A percentile compares a stretch with the other conserved stretches of the same genome.
phyloP scores from a whole-genome alignment of 78 protist species.

The Isochrysis galbana region DNA sequence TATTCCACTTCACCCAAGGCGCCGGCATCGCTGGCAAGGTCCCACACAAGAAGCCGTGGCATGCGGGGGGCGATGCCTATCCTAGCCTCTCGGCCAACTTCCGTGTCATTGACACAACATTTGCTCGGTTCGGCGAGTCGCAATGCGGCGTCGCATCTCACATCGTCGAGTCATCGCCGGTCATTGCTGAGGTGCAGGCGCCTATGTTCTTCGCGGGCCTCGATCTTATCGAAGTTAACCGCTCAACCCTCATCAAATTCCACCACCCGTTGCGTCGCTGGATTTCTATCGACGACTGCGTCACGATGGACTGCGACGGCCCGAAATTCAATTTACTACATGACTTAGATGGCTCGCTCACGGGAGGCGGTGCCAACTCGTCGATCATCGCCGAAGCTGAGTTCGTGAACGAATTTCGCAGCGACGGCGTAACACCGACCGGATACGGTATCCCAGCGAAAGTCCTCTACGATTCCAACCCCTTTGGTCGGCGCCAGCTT shows the following conservation, averaged over 20 bases:
- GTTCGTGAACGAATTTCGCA: not conserved
- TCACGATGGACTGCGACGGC: slow-evolving; percentile 10
- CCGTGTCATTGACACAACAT: not conserved
- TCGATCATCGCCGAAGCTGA: not conserved
- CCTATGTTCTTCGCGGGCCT: not conserved
- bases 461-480: not conserved
- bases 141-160: not conserved
- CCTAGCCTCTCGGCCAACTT: not conserved
- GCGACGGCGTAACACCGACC: not conserved
- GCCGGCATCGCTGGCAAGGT: not conserved
- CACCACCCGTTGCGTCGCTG: not conserved
- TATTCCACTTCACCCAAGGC: not conserved
- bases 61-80: not conserved
- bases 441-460: not conserved
- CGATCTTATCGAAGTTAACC: not conserved
- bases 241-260: not conserved
- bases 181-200: not conserved
- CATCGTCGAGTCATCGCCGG: not conserved
- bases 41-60: not conserved
- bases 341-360: not conserved
- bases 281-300: not conserved
- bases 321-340: not conserved
- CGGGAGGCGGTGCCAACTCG: not conserved
- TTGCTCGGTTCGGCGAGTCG: not conserved
- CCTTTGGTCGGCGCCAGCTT: no score